Evolutionary conservation across 1,284 basidiomycete species (phyloP), one percentile per base, ranked within the genome.

Genomic region (Singerocomus inundabilis): DNA sequence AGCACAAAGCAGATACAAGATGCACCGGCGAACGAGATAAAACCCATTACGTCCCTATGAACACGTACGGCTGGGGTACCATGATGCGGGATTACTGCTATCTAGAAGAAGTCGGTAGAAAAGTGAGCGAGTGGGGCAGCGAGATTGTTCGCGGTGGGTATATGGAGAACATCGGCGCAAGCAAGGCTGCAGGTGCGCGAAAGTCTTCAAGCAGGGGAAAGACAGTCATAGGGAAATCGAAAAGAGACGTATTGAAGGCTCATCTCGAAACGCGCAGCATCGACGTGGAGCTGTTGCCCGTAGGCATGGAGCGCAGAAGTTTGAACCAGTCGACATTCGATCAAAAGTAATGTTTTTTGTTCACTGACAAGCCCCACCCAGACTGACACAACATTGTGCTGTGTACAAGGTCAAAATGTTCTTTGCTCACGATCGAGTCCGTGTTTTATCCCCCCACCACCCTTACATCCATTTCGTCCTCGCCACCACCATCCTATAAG

Each of bases 21-120:
- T 94, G 91, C 66, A 78, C 79, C 0, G 92, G 91, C 6, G 70
- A 81, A 56, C 82, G 91, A 44, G 79, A 93, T 70, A 85, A 84
- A 57, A 81, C 76, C 0, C 78, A 77, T 3, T 92, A 84, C 61
- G 81, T 93, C 13, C 81, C 85, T 5, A 84, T 93, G 80, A 91
- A 88, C 53, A 63, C 81, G 54, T 94, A 92, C 61, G 78, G 80
- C 3, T 91, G 88, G 76, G 88, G 89, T 11, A 77, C 80, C 18
- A 83, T 94, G 81, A 87, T 91, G 81, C 79, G 84, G 58, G 92
- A 95, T 68, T 94, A 92, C 66, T 77, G 78, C 16, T 93, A 84
- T 64, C 73, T 95, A 51, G 93, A 94, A 68, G 86, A 91, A 15
- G 70, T 91, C 41, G 82, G 88, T 28, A 70, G 92, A 55, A 82